Evolutionary conservation across 2,329 filamentous ascomycete genomes (phyloP).

Genomic region (Orbilia oligospora): DNA sequence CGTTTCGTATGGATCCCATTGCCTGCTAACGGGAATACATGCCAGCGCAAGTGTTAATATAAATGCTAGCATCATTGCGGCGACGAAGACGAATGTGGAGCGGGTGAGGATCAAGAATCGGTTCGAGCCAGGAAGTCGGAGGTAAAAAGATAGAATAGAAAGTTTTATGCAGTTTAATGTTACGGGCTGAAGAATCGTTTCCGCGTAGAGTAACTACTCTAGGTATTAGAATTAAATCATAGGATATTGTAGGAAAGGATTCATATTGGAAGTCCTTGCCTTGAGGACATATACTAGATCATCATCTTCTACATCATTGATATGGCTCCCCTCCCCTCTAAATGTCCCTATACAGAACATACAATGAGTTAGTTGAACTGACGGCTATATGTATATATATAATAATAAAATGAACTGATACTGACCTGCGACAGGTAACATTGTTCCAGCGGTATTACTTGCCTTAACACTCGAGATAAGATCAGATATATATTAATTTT

Average conservation of each 20-base stretch:
- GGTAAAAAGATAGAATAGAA: slow-evolving; percentile 68
- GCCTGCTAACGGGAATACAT: slow-evolving; percentile 66
- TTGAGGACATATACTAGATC: slow-evolving; percentile 54
- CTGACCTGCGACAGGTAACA: slow-evolving; percentile 45
- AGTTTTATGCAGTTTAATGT: slow-evolving; percentile 67
- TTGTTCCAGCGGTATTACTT: slow-evolving; percentile 52
- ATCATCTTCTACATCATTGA: slow-evolving; percentile 42
- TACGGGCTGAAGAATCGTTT: slow-evolving; percentile 52
- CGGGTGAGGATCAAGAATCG: slow-evolving; percentile 65
- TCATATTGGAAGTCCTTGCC: slow-evolving; percentile 16
- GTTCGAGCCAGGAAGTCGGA: slow-evolving; percentile 66
- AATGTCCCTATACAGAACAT: slow-evolving; percentile 26
- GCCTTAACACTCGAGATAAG: slow-evolving; percentile 12
- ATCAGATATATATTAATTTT: background rate
- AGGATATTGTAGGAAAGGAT: background rate
- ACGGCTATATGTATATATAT: background rate
- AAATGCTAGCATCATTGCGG: slow-evolving; percentile 66
- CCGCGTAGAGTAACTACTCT: slow-evolving; percentile 49
- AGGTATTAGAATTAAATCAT: background rate
- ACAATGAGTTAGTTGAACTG: background rate
- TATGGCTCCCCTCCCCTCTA: slow-evolving; percentile 45
- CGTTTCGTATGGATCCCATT: slow-evolving; percentile 64
- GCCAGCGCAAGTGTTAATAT: slow-evolving; percentile 67
- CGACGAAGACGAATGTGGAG: slow-evolving; percentile 64
- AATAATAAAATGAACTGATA: background rate